phyloP scores from a whole-genome alignment of 495 filamentous ascomycete species.

The Lasiosphaeria ovina region DNA sequence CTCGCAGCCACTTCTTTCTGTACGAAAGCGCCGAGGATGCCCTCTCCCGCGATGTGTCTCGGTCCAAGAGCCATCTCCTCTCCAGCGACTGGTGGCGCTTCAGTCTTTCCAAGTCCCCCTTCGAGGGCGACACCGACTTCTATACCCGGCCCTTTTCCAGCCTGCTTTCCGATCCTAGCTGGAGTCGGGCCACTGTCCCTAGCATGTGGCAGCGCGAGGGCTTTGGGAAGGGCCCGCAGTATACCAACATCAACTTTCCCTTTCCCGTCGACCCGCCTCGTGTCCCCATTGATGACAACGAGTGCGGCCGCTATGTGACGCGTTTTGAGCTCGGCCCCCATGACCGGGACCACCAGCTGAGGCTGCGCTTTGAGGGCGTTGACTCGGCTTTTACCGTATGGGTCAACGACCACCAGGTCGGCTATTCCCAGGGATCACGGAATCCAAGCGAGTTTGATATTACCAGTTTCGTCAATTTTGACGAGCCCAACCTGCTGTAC shows the following conservation, averaged over 20 bases:
- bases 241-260: slow-evolving; percentile 64
- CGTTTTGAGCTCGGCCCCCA: slow-evolving; percentile 44
- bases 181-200: slow-evolving; percentile 60
- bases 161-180: slow-evolving; percentile 34
- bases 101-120: slow-evolving; percentile 50
- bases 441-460: slow-evolving; percentile 70
- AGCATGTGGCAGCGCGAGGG: slow-evolving; percentile 72
- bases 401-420: slow-evolving; percentile 62
- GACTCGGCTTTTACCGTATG: slow-evolving; percentile 67
- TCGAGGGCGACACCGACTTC: slow-evolving; percentile 45
- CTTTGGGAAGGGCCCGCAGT: slow-evolving; percentile 60
- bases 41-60: slow-evolving; percentile 28
- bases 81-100: slow-evolving; percentile 59
- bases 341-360: slow-evolving; percentile 40
- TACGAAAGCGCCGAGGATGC: slow-evolving; percentile 40
- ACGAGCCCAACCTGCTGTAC: slow-evolving; percentile 50
- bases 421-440: slow-evolving; percentile 66
- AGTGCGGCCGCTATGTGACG: slow-evolving; percentile 61
- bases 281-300: slow-evolving; percentile 62
- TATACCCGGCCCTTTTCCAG: slow-evolving; percentile 29
- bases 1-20: slow-evolving; percentile 60
- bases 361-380: slow-evolving; percentile 68
- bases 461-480: slow-evolving; percentile 44
- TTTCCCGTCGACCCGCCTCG: slow-evolving; percentile 61
- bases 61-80: slow-evolving; percentile 43